Evolutionary conservation across 345 rosid species (phyloP).

Genomic region (Salix brachista): DNA sequence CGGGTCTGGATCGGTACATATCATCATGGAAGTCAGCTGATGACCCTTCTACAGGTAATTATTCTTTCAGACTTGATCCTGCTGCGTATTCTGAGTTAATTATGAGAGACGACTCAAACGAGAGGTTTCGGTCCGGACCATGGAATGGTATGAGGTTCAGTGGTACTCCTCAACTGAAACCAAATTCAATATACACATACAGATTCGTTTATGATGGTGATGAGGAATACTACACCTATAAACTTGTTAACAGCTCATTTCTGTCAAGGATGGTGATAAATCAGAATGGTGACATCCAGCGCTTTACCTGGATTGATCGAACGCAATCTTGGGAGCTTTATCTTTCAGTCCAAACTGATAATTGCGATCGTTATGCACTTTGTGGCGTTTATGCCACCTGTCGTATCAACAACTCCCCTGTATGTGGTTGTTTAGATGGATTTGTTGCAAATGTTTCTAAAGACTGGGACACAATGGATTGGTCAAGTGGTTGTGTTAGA

Average conservation of each 20-base stretch:
- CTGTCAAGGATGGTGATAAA: neutral
- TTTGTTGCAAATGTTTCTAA: slow-evolving; percentile 1
- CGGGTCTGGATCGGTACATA: slow-evolving; percentile 8
- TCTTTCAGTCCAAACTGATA: neutral
- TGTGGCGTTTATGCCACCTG: slow-evolving; percentile 15
- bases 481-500: slow-evolving; percentile 11
- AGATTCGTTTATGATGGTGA: neutral
- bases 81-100: slow-evolving; percentile 10
- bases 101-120: neutral
- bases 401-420: neutral
- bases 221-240: slow-evolving; percentile 6
- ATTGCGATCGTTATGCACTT: slow-evolving; percentile 5
- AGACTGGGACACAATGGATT: slow-evolving; percentile 1
- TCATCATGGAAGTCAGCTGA: slow-evolving; percentile 8
- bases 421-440: slow-evolving; percentile 13
- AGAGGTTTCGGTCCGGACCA: slow-evolving; percentile 5
- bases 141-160: slow-evolving; percentile 11
- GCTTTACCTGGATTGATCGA: neutral
- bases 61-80: neutral
- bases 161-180: slow-evolving; percentile 6
- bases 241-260: slow-evolving; percentile 5
- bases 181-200: neutral
- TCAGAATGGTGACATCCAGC: neutral
- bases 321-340: neutral
- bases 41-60: slow-evolving; percentile 14